These are phyloP conservation scores for Rhodosporidiobolus sp. DNA, from an alignment of 768 basidiomycete species.

Conservation along the genomic window DNA sequence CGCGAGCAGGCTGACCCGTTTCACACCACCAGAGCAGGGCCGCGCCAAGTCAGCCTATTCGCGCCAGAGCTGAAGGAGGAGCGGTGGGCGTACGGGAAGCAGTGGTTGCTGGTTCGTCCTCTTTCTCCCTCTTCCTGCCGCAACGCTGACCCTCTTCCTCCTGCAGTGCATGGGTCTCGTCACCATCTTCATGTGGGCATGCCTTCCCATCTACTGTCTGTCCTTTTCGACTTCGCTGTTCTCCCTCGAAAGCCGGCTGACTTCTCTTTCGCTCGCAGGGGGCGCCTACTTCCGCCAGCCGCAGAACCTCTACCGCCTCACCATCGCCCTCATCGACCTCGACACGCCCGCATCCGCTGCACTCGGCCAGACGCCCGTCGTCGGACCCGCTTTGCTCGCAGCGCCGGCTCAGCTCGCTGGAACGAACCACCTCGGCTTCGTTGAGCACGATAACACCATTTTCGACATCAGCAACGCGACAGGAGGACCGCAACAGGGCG, in stretches of 20 bases:
- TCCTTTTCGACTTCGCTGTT: not conserved
- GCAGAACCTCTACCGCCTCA: constrained; percentile 44
- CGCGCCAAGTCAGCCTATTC: not conserved
- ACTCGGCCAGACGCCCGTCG: constrained; percentile 40
- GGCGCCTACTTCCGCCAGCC: constrained; percentile 47
- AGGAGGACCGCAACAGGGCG: not conserved
- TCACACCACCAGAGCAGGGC: not conserved
- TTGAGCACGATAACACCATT: constrained; percentile 6
- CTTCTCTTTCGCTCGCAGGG: constrained; percentile 2
- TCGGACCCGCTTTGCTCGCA: constrained; percentile 45
- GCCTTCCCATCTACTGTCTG: constrained; percentile 45
- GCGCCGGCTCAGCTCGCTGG: not conserved
- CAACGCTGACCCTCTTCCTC: not conserved
- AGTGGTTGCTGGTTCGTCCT: not conserved
- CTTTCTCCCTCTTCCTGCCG: no score
- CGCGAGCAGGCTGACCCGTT: not conserved
- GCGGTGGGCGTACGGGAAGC: constrained; percentile 4
- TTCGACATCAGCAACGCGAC: constrained; percentile 23
- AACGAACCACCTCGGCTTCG: constrained; percentile 18
- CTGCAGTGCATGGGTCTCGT: not conserved
- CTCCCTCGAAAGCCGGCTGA: not conserved
- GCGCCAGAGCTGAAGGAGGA: not conserved
- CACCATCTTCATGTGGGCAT: constrained; percentile 40
- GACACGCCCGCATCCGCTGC: constrained; percentile 43
- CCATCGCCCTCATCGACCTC: constrained; percentile 47